These are phyloP conservation scores for Monosporascus sp. DNA, from an alignment of 2,329 filamentous ascomycete genomes.

Conservation along the genomic window DNA sequence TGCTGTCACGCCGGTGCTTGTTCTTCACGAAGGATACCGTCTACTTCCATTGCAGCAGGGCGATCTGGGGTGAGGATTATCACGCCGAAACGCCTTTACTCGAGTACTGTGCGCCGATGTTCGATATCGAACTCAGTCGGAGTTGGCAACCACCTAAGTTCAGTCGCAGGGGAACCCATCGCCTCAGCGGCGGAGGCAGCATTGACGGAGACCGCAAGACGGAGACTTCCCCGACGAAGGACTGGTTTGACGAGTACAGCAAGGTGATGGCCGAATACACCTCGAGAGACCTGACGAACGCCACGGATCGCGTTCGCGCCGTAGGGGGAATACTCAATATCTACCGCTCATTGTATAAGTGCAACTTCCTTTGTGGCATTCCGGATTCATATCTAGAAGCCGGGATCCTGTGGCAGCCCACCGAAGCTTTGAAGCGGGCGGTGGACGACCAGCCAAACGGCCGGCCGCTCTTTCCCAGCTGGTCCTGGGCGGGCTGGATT, in stretches of 20 bases:
- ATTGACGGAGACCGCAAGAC: too few species aligned
- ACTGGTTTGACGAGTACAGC: neutral
- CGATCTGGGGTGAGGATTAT: conserved; percentile 5
- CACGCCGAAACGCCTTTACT: neutral
- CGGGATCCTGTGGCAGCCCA: conserved; percentile 2
- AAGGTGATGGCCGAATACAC: conserved; percentile 5
- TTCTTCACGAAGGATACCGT: conserved; percentile 2
- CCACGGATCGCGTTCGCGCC: conserved; percentile 2
- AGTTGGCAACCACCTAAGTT: conserved; percentile 4
- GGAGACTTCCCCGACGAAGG: too few species aligned
- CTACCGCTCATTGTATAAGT: neutral
- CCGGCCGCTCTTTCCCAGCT: conserved; percentile 1
- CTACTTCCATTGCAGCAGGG: conserved; percentile 1
- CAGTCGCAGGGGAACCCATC: neutral
- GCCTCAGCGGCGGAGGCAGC: too few species aligned
- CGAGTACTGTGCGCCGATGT: conserved; percentile 1
- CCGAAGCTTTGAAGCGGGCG: neutral
- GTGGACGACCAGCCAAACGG: neutral
- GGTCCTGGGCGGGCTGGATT: conserved; percentile 5
- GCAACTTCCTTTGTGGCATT: neutral
- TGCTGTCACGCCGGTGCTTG: neutral
- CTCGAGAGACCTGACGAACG: conserved; percentile 1
- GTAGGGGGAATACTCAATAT: neutral
- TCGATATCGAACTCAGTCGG: conserved; percentile 1
- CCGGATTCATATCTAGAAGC: neutral